phyloP scores from a whole-genome alignment of 805 yeast genomes.

The Tetrapisispora iriomotensis region DNA sequence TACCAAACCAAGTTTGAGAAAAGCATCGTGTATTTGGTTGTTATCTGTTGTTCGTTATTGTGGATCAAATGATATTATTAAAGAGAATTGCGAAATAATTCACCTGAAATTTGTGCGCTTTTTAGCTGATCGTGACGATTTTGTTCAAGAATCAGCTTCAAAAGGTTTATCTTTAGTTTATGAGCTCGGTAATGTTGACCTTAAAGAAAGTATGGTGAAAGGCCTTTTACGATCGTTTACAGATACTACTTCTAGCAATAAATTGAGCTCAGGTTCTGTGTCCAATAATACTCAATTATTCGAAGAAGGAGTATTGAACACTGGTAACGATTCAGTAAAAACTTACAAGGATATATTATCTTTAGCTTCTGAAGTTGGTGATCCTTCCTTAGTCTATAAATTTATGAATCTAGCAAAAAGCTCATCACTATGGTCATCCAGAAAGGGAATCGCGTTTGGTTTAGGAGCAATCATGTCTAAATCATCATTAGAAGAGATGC shows the following conservation, averaged over 20 bases:
- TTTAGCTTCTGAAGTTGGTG: slow-evolving; percentile 90
- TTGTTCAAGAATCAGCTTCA: slow-evolving; percentile 87
- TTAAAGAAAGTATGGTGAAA: slow-evolving; percentile 64
- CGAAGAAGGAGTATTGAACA: slow-evolving; percentile 69
- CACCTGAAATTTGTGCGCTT: slow-evolving; percentile 71
- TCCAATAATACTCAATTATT: slow-evolving; percentile 75
- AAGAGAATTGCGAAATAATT: slow-evolving; percentile 42
- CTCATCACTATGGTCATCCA: slow-evolving; percentile 83
- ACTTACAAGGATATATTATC: slow-evolving; percentile 84
- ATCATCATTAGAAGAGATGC: slow-evolving; percentile 54
- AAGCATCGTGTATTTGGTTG: slow-evolving; percentile 78
- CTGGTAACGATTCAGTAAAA: slow-evolving; percentile 78
- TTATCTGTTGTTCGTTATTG: slow-evolving; percentile 71
- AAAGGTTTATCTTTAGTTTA: slow-evolving; percentile 77
- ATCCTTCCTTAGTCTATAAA: slow-evolving; percentile 85
- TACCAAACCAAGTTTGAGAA: slow-evolving; percentile 66
- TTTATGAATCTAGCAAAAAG: slow-evolving; percentile 87
- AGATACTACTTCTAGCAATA: slow-evolving; percentile 42
- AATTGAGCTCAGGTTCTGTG: slow-evolving; percentile 53
- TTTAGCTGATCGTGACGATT: slow-evolving; percentile 71
- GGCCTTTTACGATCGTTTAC: slow-evolving; percentile 71
- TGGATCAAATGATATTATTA: slow-evolving; percentile 36
- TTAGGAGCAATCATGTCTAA: slow-evolving; percentile 77
- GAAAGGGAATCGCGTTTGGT: slow-evolving; percentile 92
- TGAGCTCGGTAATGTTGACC: slow-evolving; percentile 58